These are phyloP conservation scores for Smallanthus sonchifolius DNA, from an alignment of 129 eudicot genomes.

Conservation along the genomic window DNA sequence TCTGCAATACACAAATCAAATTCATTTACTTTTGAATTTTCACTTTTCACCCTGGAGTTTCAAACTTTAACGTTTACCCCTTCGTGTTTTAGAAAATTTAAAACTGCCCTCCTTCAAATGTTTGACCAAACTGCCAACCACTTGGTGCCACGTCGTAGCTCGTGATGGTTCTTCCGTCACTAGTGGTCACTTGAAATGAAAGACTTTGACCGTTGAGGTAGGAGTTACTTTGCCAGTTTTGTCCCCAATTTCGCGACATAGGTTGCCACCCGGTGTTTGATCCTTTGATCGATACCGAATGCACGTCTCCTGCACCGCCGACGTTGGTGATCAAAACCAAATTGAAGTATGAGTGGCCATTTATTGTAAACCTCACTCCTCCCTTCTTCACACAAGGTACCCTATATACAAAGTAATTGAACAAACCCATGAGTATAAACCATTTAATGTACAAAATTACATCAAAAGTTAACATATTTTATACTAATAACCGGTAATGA, in stretches of 20 bases:
- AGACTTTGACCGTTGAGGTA: constrained; percentile 38
- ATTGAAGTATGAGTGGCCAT: constrained; percentile 87
- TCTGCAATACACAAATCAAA: constrained; percentile 25
- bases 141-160: constrained; percentile 26
- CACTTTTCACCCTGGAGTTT: constrained; percentile 5
- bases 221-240: constrained; percentile 42
- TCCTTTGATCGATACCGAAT: constrained; percentile 67
- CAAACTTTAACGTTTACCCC: background rate
- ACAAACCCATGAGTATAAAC: background rate
- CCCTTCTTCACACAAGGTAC: constrained; percentile 73
- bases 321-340: constrained; percentile 68
- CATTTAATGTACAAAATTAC: background rate
- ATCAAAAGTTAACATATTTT: background rate
- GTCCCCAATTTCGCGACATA: constrained; percentile 58
- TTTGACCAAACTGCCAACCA: constrained; percentile 39
- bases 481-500: background rate
- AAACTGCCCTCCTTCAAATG: constrained; percentile 32
- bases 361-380: constrained; percentile 78
- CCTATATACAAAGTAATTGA: constrained; percentile 24
- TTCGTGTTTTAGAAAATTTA: background rate
- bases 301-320: constrained; percentile 77
- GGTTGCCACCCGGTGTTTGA: constrained; percentile 66
- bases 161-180: constrained; percentile 32
- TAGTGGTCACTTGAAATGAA: constrained; percentile 34
- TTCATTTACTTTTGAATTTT: background rate